phyloP scores from a whole-genome alignment of 78 protist species.

The Protostelium mycophagum region DNA sequence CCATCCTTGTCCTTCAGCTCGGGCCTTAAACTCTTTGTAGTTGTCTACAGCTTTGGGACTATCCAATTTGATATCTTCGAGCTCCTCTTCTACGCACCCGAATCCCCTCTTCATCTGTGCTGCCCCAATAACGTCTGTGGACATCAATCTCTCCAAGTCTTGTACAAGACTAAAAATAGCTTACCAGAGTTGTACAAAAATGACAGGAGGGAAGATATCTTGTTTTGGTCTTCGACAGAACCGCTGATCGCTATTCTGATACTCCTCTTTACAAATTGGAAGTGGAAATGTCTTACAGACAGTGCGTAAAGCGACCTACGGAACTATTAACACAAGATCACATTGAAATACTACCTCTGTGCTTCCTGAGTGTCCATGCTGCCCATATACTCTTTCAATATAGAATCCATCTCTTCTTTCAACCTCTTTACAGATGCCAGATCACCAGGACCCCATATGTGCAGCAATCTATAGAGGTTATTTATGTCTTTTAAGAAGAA shows the following conservation, averaged over 20 bases:
- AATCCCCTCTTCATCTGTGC: not conserved
- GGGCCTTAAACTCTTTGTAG: not conserved
- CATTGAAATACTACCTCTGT: not conserved
- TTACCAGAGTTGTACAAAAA: not conserved
- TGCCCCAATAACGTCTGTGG: not conserved
- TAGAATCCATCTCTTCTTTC: not conserved
- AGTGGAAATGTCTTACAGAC: not conserved
- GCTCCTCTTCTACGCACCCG: not conserved
- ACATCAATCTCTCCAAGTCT: not conserved
- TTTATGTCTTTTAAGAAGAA: not conserved
- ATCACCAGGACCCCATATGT: not conserved
- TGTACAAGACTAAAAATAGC: not conserved
- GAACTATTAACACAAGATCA: too few relatives aligned
- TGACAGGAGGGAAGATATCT: not conserved
- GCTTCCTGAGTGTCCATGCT: not conserved
- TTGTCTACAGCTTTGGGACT: not conserved
- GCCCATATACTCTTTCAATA: not conserved
- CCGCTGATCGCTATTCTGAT: not conserved
- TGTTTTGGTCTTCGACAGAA: not conserved
- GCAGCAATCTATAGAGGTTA: not conserved
- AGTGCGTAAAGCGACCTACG: not conserved
- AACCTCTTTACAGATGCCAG: not conserved
- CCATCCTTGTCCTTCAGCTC: not conserved
- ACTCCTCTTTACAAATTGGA: not conserved
- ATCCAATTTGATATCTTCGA: not conserved